Conservation (phyloP, 2,329 filamentous ascomycete genomes). For the Aureobasidium sp. region DNA sequence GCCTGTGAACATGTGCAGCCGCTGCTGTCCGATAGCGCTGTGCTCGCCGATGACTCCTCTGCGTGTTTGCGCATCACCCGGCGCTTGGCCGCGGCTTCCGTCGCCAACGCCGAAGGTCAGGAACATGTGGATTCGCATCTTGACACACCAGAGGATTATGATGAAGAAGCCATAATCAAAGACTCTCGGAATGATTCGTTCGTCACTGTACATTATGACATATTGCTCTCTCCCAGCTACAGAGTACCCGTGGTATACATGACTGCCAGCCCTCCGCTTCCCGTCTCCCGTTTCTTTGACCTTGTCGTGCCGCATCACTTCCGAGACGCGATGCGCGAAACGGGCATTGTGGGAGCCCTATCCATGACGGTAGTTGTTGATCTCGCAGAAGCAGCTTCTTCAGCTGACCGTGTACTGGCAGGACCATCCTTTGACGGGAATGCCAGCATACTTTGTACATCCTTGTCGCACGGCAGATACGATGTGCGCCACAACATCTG, state of each 20-base stretch:
- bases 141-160: not conserved
- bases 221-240: constrained; percentile 39
- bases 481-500: constrained; percentile 49
- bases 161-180: not conserved
- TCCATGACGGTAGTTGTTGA: constrained; percentile 28
- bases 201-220: constrained; percentile 28
- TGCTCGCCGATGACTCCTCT: not conserved
- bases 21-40: constrained; percentile 18
- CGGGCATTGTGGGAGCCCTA: constrained; percentile 28
- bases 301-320: constrained; percentile 31
- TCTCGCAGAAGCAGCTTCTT: not conserved
- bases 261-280: constrained; percentile 20
- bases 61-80: constrained; percentile 12
- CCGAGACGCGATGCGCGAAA: constrained; percentile 27
- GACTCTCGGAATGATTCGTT: constrained; percentile 21
- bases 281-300: constrained; percentile 27
- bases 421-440: constrained; percentile 75
- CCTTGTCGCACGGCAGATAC: constrained; percentile 83
- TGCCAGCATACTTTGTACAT: constrained; percentile 84
- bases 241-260: constrained; percentile 41
- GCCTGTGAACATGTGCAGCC: constrained; percentile 25
- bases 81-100: not conserved
- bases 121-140: not conserved
- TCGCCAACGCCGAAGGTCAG: not conserved
- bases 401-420: constrained; percentile 30